These are phyloP conservation scores for Rhodotorula sp. DNA, from an alignment of 1,284 basidiomycete species.

Conservation along the genomic window DNA sequence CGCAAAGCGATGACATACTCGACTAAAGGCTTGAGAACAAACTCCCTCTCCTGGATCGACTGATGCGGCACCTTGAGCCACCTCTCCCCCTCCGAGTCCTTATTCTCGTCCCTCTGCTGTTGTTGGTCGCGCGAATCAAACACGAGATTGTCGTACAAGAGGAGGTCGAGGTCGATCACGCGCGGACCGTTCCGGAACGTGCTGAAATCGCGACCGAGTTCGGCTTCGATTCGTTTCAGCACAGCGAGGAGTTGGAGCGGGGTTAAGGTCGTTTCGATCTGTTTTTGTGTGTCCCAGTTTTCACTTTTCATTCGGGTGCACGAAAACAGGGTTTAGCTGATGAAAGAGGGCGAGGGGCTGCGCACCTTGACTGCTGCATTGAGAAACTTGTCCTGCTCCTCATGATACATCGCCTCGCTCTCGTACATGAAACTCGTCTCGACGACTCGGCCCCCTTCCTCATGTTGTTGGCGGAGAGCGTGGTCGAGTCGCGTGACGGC, in stretches of 20 bases:
- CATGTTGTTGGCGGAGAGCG: not conserved
- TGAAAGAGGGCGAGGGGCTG: not conserved
- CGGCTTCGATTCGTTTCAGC: slow-evolving; percentile 71
- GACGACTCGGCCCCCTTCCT: slow-evolving; percentile 55
- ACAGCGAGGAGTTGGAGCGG: slow-evolving; percentile 64
- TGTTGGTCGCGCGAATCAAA: slow-evolving; percentile 59
- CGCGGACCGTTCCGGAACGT: slow-evolving; percentile 83
- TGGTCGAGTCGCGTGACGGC: slow-evolving; percentile 65
- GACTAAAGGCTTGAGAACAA: slow-evolving; percentile 80
- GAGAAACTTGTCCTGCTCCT: slow-evolving; percentile 81
- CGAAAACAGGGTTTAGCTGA: no score
- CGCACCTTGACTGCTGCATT: slow-evolving; percentile 86
- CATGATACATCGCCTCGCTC: slow-evolving; percentile 92
- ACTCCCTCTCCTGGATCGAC: slow-evolving; percentile 77
- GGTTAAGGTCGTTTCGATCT: slow-evolving; percentile 71
- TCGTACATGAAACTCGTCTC: slow-evolving; percentile 92
- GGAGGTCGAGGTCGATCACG: slow-evolving; percentile 84
- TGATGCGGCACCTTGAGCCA: slow-evolving; percentile 82
- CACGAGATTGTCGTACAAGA: slow-evolving; percentile 68
- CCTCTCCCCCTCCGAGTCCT: slow-evolving; percentile 57
- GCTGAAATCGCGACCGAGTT: slow-evolving; percentile 71
- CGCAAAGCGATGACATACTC: slow-evolving; percentile 69
- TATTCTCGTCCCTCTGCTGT: slow-evolving; percentile 39
- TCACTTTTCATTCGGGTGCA: no score
- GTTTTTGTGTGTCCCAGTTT: no score